Base-by-base conservation (phyloP, 192 early-diverging fungal genomes). In the Gorgonomyces haynaldii region DNA sequence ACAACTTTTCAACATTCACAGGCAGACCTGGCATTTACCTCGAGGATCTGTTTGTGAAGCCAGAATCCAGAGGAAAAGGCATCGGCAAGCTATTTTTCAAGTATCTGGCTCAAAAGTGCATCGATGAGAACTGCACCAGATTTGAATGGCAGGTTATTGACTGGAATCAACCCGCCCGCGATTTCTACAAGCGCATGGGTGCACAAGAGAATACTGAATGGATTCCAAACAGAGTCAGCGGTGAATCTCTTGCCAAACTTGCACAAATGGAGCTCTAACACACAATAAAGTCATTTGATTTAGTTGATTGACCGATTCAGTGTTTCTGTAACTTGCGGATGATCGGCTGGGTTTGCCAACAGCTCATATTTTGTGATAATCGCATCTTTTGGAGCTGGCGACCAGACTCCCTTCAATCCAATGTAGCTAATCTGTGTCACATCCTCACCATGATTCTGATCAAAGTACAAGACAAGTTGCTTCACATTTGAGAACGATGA, bases 401-500 rank as follows among this genome's bases (percentile, higher is more conserved):
- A 81, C 74, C 79, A 91, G 52, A 94, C 94, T 29, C 95, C 95
- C 45, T 89, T 86, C 54, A 98, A 77, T 8, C 87, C 89, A 62
- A 98, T 65, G 51, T 81, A 98, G 13, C 57, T 64, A 27, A 98
- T 72, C 30, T 60, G 65, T 16, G 86, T 86, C 1, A 67, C 69
- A n/a, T 87, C 85, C 26, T 54, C 84, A 10, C 81, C 83, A 63
- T 81, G 88, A 53, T 86, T 88, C 3, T 60, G 62, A 2, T 83
- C 81, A 54, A 98, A 83, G 56, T 72, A 92, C 48, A 98, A 52
- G 1, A 84, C 81, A 40, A 98, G 57, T 35, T 77, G 80, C 21
- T 85, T 67, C 16, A 94, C 78, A 52, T 73, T 81, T 25, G 69
- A 61, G 45, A 94, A 91, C 55, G 86, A 86, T 13, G 86, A 62